phyloP scores from a whole-genome alignment of 305 asterid species.

The Fraxinus nigra region DNA sequence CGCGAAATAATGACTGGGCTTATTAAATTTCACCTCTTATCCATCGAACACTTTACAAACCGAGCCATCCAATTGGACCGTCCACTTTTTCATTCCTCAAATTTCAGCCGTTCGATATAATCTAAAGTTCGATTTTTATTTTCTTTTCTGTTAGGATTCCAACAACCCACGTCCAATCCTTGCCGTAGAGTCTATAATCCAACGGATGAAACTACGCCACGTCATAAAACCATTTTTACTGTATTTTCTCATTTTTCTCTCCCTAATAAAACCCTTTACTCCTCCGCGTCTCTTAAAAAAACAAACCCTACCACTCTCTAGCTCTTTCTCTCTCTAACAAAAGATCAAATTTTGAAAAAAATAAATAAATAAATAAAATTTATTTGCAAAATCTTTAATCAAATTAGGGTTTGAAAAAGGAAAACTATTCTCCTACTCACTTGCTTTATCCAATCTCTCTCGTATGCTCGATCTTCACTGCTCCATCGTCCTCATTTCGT shows the following conservation, averaged over 20 bases:
- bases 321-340: conserved; percentile 11
- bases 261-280: conserved; percentile 27
- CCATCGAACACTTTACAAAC: conserved; percentile 12
- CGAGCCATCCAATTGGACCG: neutral
- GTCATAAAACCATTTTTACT: conserved; percentile 19
- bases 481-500: conserved; percentile 34
- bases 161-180: conserved; percentile 26
- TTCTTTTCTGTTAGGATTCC: neutral
- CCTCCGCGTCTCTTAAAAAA: conserved; percentile 20
- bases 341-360: conserved; percentile 14
- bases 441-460: conserved; percentile 22
- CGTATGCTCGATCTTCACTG: conserved; percentile 50
- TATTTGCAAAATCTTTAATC: conserved; percentile 22
- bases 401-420: conserved; percentile 89
- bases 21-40: conserved; percentile 2
- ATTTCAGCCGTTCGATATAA: conserved; percentile 16
- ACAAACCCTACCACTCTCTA: conserved; percentile 45
- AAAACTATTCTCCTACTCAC: conserved; percentile 28
- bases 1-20: neutral
- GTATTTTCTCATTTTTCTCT: conserved; percentile 15
- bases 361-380: no score
- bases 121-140: conserved; percentile 10
- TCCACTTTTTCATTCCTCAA: neutral
- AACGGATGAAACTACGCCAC: conserved; percentile 11
- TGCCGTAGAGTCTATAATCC: conserved; percentile 21